Percentiles rank a stretch among this genome's conserved stretches.
These are phyloP conservation scores for Centaurea solstitialis DNA, from an alignment of 129 eudicot species.

Conservation along the genomic window DNA sequence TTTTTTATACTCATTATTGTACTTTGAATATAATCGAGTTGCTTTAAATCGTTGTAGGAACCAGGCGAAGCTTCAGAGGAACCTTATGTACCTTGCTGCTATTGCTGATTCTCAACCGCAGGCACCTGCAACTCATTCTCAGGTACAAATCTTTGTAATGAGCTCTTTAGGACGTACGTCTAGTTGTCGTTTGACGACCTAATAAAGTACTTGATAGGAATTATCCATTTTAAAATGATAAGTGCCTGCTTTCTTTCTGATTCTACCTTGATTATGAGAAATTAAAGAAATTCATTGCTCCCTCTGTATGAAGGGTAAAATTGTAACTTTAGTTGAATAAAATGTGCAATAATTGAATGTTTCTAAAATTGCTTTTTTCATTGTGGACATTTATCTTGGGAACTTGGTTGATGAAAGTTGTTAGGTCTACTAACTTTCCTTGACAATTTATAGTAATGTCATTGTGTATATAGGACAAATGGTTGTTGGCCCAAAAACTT, in stretches of 20 bases:
- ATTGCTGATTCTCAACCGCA: constrained; percentile 98
- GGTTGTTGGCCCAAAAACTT: not conserved
- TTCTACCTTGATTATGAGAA: not conserved
- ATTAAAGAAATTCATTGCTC: not conserved
- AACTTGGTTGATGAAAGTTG: too few species aligned
- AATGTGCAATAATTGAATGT: too few species aligned
- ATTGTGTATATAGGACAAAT: too few species aligned
- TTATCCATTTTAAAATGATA: not conserved
- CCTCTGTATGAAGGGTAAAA: too few species aligned
- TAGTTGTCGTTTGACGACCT: not conserved
- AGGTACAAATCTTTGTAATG: constrained; percentile 43
- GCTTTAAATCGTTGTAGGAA: constrained; percentile 43
- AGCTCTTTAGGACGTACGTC: not conserved
- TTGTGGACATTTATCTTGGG: not conserved
- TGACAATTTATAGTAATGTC: too few species aligned
- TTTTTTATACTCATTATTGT: not conserved
- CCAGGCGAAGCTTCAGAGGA: constrained; percentile 89
- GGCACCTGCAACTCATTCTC: constrained; percentile 83
- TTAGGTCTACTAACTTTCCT: too few species aligned
- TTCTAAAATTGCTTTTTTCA: not conserved
- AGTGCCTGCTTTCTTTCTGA: not conserved
- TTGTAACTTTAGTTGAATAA: not conserved
- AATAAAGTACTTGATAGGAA: not conserved
- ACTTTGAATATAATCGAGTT: not conserved
- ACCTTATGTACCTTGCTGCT: constrained; percentile 98